These are phyloP conservation scores for Tuctoria greenei DNA, from an alignment of 176 grass and related monocot species.

Conservation along the genomic window DNA sequence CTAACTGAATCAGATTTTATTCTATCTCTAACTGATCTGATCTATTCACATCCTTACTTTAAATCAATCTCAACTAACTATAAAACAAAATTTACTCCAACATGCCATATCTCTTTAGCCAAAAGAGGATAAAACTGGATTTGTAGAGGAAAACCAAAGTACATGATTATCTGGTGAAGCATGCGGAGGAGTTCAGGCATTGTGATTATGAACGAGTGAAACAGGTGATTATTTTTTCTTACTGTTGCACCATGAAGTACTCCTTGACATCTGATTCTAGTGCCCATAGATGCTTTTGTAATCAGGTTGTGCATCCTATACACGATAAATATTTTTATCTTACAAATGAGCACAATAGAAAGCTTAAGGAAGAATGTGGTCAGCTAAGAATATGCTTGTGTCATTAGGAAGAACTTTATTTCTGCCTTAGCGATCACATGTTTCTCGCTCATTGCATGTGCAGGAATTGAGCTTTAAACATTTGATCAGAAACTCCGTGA, in stretches of 20 bases:
- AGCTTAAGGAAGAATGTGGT: conserved; percentile 92
- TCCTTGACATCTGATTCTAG: background rate
- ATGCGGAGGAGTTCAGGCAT: conserved; percentile 74
- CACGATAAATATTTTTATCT: conserved; percentile 92
- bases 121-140: background rate
- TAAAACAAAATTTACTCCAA: background rate
- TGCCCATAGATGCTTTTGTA: background rate
- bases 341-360: conserved; percentile 68
- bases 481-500: conserved; percentile 95
- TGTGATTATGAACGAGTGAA: conserved; percentile 49
- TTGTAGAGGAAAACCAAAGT: conserved; percentile 40
- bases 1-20: too few relatives aligned
- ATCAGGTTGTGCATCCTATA: conserved; percentile 83
- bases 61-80: too few relatives aligned
- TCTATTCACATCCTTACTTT: too few relatives aligned
- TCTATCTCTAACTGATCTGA: background rate
- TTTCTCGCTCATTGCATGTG: background rate
- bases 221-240: conserved; percentile 30
- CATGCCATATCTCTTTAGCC: background rate
- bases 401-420: too few relatives aligned
- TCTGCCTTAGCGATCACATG: too few relatives aligned
- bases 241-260: background rate
- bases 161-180: conserved; percentile 68
- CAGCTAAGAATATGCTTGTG: conserved; percentile 7
- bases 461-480: conserved; percentile 91